Percentiles rank a stretch among this genome's conserved stretches.
These are phyloP conservation scores for Musa itinerans DNA, from an alignment of 176 grass and related monocot species.

Conservation along the genomic window DNA sequence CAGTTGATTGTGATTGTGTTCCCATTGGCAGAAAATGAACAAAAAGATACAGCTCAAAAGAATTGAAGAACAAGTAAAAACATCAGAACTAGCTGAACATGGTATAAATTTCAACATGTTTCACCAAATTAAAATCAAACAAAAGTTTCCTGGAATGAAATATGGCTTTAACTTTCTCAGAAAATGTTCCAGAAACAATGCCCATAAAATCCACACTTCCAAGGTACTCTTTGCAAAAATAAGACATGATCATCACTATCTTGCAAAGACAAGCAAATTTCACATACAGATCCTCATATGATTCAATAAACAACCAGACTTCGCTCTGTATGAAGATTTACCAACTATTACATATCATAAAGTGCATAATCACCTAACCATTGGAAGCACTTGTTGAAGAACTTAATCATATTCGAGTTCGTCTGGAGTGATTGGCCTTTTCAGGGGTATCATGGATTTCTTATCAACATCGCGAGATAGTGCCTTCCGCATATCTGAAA, in stretches of 20 bases:
- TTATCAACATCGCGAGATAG: conserved; percentile 72
- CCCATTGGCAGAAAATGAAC: no score
- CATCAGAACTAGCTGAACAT: no score
- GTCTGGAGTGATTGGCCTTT: conserved; percentile 79
- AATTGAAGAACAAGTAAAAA: no score
- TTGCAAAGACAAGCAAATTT: not conserved
- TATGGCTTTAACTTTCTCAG: not conserved
- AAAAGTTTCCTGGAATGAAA: not conserved
- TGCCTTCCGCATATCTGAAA: conserved; percentile 85
- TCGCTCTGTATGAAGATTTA: not conserved
- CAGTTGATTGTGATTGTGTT: no score
- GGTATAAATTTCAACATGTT: no score
- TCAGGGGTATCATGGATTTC: conserved; percentile 82
- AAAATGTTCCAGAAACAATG: not conserved
- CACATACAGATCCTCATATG: not conserved
- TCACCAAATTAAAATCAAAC: not conserved
- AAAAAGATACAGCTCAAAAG: no score
- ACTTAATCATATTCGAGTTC: conserved; percentile 89
- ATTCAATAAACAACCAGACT: not conserved
- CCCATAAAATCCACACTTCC: not conserved
- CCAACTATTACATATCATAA: not conserved
- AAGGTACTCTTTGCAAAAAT: not conserved
- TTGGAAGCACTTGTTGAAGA: not conserved
- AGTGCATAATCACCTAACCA: not conserved
- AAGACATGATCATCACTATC: not conserved